Evolutionary conservation across 192 early-diverging fungal genomes (phyloP), one percentile per base, ranked within the genome.

Genomic region (Phycomyces nitens): DNA sequence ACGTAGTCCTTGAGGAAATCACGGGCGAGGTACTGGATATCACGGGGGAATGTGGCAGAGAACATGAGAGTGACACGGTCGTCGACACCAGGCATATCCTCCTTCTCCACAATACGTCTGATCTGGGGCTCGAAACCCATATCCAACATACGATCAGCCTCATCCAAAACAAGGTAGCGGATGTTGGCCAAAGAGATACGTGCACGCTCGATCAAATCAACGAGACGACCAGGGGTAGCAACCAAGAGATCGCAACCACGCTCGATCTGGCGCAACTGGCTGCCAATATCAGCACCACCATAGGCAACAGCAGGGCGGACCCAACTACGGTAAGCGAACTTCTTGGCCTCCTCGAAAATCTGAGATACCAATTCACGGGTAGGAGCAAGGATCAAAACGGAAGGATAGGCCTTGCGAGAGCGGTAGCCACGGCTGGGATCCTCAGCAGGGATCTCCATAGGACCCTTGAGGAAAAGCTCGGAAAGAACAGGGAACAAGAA

Each of bases 111-210:
- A 72, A 99, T 93, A 58, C 91, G 88, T 64, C 87, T 84, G 67
- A 98, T 96, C 68, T 93, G 91, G 60, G 89, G 89, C 70, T 99
- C 92, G 81, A 96, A 96, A 62, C 93, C 94, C 73, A 90, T 87
- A 68, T 99, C 95, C 69, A 98, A 84, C 96, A 96, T 98, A 62
- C 96, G 88, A 80, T 98, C 96, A 24, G 94, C 95, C 77, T 97
- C 95, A 67, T 99, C 95, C 38, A 97, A 82, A 29, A 99, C 95
- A 53, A 97, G 75, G 69, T 87, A 99, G 24, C 82, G 77, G 3
- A 94, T 88, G 38, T 88, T 76, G 34, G 85, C 84, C 47, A 97
- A 72, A 42, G 92, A 89, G 39, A 90, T 80, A 24, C 85, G 85
- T 61, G 86, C 82, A 78, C 89, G 84, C 82, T 94, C 93, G 26